These are phyloP conservation scores for Mycosphaerella arachidis DNA, from an alignment of 2,329 filamentous ascomycete species.

Conservation along the genomic window DNA sequence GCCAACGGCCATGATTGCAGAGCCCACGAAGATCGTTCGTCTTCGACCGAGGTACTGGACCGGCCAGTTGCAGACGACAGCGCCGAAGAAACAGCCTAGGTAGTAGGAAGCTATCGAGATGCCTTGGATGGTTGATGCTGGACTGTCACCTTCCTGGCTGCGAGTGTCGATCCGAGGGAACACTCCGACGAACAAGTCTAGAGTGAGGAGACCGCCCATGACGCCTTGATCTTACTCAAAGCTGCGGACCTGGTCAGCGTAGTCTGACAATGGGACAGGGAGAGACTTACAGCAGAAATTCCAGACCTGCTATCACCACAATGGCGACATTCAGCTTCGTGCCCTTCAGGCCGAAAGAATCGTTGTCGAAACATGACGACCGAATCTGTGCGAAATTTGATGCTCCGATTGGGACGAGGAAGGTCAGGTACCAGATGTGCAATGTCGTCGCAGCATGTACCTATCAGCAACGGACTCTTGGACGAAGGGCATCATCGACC, in stretches of 20 bases:
- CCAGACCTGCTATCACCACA: slow-evolving; percentile 41
- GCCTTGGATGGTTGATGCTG: slow-evolving; percentile 14
- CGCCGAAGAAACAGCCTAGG: slow-evolving; percentile 48
- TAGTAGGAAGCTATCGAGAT: slow-evolving; percentile 28
- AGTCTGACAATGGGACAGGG: not conserved
- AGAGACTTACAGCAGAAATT: slow-evolving; percentile 27
- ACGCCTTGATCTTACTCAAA: slow-evolving; percentile 33
- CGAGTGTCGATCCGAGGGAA: slow-evolving; percentile 40
- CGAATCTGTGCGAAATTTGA: not conserved
- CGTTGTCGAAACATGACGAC: slow-evolving; percentile 11
- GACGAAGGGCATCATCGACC: no score
- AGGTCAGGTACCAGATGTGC: no score
- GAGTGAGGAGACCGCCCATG: slow-evolving; percentile 42
- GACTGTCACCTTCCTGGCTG: slow-evolving; percentile 8
- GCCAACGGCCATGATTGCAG: slow-evolving; percentile 47
- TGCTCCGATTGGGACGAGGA: no score
- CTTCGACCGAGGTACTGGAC: slow-evolving; percentile 51
- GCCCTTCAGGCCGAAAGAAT: slow-evolving; percentile 41
- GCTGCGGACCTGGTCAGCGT: not conserved
- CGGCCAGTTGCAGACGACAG: slow-evolving; percentile 46
- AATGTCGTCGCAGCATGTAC: no score
- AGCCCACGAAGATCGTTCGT: slow-evolving; percentile 48
- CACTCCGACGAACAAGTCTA: slow-evolving; percentile 38
- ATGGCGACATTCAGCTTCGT: slow-evolving; percentile 40
- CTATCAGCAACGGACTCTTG: no score